Conservation (phyloP, 441 rosid genomes). For the Metrosideros polymorpha region DNA sequence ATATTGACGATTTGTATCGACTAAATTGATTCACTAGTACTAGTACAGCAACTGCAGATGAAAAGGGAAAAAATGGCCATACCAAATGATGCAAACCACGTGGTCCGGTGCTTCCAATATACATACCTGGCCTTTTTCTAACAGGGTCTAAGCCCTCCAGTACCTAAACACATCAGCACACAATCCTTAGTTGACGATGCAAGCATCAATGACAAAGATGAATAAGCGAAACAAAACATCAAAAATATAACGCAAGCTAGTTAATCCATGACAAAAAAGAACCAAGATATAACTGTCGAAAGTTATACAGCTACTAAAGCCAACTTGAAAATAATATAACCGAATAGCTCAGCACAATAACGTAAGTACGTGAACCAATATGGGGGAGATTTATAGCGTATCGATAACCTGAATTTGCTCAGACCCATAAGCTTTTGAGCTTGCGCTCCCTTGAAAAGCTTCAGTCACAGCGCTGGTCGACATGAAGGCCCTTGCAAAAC, state of each 20-base stretch:
- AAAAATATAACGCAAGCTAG: neutral
- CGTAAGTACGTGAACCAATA: neutral
- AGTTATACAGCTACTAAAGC: neutral
- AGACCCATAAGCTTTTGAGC: constrained; percentile 62
- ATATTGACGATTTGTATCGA: neutral
- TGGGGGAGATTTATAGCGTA: neutral
- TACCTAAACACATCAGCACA: constrained; percentile 37
- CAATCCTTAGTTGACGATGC: neutral
- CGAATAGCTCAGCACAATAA: neutral
- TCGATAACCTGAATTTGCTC: constrained; percentile 82
- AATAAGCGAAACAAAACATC: neutral
- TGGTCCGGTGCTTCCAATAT: constrained; percentile 94
- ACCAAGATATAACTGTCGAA: neutral
- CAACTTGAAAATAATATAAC: neutral
- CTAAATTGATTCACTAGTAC: neutral
- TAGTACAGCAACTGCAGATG: neutral
- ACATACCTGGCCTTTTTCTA: constrained; percentile 98
- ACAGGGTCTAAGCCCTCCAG: constrained; percentile 97
- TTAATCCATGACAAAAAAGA: neutral
- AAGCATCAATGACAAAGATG: neutral
- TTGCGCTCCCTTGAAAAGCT: constrained; percentile 39
- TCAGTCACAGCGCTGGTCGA: constrained; percentile 57
- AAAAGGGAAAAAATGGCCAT: constrained; percentile 3
- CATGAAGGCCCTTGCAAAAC: constrained; percentile 56
- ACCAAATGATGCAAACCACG: constrained; percentile 99